Evolutionary conservation across 1,284 basidiomycete species (phyloP).

Genomic region (Fomitopsis palustris): DNA sequence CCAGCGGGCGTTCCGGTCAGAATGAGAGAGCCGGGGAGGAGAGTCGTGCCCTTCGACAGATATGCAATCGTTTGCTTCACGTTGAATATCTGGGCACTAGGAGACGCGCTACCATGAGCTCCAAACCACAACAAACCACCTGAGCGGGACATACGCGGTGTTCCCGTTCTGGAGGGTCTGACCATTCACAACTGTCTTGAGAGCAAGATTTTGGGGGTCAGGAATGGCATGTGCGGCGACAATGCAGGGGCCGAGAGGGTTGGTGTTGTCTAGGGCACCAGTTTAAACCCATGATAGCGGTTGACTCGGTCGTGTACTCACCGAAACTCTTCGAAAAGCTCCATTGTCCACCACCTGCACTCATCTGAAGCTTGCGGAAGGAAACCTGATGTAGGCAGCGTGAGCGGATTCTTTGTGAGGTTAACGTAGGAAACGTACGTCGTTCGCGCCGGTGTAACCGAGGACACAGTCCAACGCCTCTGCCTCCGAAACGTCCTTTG

Average conservation of each 20-base stretch:
- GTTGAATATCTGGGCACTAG: conserved; percentile 70
- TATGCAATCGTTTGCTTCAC: conserved; percentile 72
- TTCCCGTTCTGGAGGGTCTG: conserved; percentile 69
- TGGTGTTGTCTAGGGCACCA: conserved; percentile 56
- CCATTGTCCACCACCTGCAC: conserved; percentile 77
- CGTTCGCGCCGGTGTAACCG: conserved; percentile 78
- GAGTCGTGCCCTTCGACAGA: conserved; percentile 84
- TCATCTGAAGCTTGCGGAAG: conserved; percentile 75
- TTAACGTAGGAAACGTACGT: conserved; percentile 41
- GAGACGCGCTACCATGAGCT: background rate
- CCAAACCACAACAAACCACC: conserved; percentile 8
- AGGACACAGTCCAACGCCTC: conserved; percentile 82
- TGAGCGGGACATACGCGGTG: conserved; percentile 51
- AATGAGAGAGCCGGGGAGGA: conserved; percentile 79
- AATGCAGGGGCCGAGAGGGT: conserved; percentile 74
- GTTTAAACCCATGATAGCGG: background rate
- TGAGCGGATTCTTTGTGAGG: conserved; percentile 34
- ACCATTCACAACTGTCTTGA: conserved; percentile 72
- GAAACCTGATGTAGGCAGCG: conserved; percentile 37
- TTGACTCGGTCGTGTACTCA: conserved; percentile 26
- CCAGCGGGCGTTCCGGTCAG: conserved; percentile 78
- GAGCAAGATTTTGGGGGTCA: conserved; percentile 66
- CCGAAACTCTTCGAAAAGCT: conserved; percentile 82
- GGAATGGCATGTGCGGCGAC: conserved; percentile 63
- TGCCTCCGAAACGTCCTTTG: conserved; percentile 72